phyloP scores from a whole-genome alignment of 371 early-diverging fungal genomes.

The Hamiltosporidium tvaerminnensis region DNA sequence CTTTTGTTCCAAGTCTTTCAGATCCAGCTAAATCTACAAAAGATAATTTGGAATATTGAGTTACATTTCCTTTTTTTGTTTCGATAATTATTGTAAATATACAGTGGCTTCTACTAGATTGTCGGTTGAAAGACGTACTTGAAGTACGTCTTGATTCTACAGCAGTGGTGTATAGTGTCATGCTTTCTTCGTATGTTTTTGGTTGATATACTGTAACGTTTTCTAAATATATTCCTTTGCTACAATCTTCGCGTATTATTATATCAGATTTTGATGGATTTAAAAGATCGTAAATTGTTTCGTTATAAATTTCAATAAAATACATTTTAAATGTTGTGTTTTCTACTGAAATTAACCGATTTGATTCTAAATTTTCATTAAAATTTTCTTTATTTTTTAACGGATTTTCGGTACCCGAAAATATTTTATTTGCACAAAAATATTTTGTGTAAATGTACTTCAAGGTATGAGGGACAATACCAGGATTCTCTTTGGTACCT shows the following conservation, averaged over 20 bases:
- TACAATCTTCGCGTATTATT: conserved; percentile 2
- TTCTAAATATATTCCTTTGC: conserved; percentile 16
- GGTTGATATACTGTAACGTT: conserved; percentile 4
- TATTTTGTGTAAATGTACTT: neutral
- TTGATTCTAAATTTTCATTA: too few species aligned
- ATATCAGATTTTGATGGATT: neutral
- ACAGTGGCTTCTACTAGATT: conserved; percentile 28
- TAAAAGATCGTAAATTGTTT: conserved; percentile 1
- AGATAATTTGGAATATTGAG: neutral
- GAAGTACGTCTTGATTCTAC: conserved; percentile 18
- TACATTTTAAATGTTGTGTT: neutral
- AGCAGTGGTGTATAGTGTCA: conserved; percentile 15
- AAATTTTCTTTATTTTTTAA: too few species aligned
- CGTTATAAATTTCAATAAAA: conserved; percentile 7
- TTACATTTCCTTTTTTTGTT: neutral
- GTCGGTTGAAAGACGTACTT: conserved; percentile 13
- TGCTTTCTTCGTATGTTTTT: conserved; percentile 7
- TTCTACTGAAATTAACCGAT: too few species aligned
- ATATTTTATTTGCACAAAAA: too few species aligned
- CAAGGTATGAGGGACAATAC: conserved; percentile 11
- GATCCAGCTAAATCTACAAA: conserved; percentile 39
- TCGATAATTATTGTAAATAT: conserved; percentile 7
- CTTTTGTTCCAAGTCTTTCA: conserved; percentile 17
- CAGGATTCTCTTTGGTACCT: conserved; percentile 17
- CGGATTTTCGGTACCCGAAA: too few species aligned